Conservation (phyloP, 2,329 filamentous ascomycete species). For the Amesomyces nigricolor region DNA sequence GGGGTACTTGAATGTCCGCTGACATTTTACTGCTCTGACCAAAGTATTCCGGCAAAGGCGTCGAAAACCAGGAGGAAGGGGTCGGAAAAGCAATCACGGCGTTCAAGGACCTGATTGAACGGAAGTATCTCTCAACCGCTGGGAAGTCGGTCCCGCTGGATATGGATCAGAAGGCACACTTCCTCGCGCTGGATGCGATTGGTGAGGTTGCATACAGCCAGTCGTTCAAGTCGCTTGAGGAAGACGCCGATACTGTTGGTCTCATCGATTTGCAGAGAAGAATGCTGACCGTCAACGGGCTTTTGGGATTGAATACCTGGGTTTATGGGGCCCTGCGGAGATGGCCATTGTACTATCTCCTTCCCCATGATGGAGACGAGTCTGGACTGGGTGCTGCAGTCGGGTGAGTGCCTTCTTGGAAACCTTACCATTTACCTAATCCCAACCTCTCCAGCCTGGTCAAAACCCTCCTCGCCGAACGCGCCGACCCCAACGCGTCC, state of each 20-base stretch:
- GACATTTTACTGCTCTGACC: too few species aligned
- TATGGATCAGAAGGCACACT: constrained; percentile 33
- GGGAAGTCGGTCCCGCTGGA: constrained; percentile 37
- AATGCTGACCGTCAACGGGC: constrained; percentile 25
- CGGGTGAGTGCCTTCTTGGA: constrained; percentile 28
- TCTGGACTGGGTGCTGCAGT: constrained; percentile 38
- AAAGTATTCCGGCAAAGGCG: too few species aligned
- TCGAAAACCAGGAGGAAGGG: too few species aligned
- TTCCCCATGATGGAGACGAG: constrained; percentile 35
- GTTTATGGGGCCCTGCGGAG: constrained; percentile 32
- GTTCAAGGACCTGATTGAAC: constrained; percentile 42
- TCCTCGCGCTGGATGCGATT: constrained; percentile 16
- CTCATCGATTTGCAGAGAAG: constrained; percentile 35
- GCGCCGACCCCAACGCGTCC: constrained; percentile 25
- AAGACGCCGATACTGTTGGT: constrained; percentile 43
- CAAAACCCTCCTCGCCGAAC: constrained; percentile 21
- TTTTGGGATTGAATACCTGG: constrained; percentile 35
- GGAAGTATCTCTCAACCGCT: constrained; percentile 41
- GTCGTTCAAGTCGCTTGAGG: constrained; percentile 33
- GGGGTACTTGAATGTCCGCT: too few species aligned
- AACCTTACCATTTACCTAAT: too few species aligned
- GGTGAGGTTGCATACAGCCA: constrained; percentile 20
- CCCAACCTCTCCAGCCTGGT: background rate
- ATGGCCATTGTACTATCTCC: constrained; percentile 34
- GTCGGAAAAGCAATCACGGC: constrained; percentile 33